Evolutionary conservation across 2,329 filamentous ascomycete species (phyloP).

Genomic region (Coccinonectria pachysandricola): DNA sequence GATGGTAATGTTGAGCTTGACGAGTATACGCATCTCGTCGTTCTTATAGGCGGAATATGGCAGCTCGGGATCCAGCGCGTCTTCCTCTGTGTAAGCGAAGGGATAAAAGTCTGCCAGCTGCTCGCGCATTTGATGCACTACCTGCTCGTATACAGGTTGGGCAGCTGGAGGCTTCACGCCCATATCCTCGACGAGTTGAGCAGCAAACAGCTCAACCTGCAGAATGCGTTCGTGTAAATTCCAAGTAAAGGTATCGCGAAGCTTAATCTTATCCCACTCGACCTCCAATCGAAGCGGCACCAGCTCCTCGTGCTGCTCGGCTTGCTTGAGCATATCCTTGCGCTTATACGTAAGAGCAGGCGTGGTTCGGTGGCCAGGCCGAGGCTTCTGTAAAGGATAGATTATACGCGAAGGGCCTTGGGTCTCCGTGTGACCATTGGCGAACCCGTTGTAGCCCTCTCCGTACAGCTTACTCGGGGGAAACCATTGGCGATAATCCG

Average conservation of each 20-base stretch:
- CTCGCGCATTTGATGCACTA: constrained; percentile 65
- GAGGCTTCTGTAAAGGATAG: constrained; percentile 68
- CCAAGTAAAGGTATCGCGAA: constrained; percentile 97
- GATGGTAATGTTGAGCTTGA: constrained; percentile 97
- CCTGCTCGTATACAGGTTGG: constrained; percentile 51
- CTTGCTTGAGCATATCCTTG: constrained; percentile 75
- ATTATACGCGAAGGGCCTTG: constrained; percentile 58
- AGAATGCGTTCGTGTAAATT: constrained; percentile 88
- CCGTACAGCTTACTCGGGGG: constrained; percentile 50
- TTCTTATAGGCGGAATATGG: constrained; percentile 96
- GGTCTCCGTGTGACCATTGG: constrained; percentile 73
- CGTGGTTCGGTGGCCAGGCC: constrained; percentile 67
- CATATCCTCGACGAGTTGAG: constrained; percentile 86
- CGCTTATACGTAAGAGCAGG: constrained; percentile 62
- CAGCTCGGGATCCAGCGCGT: constrained; percentile 77
- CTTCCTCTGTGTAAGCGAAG: constrained; percentile 80
- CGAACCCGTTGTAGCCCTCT: constrained; percentile 78
- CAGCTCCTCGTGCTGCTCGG: constrained; percentile 82
- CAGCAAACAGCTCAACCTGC: constrained; percentile 69
- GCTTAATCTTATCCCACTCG: constrained; percentile 88
- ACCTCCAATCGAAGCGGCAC: constrained; percentile 88
- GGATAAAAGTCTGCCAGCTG: constrained; percentile 92
- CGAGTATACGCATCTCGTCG: constrained; percentile 92
- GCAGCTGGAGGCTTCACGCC: constrained; percentile 63
- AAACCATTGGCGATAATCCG: constrained; percentile 45